A percentile compares a stretch with the other conserved stretches of the same genome.
Evolutionary conservation across 164 flowering plant genomes (phyloP).

Genomic region (Nymphaea thermarum): DNA sequence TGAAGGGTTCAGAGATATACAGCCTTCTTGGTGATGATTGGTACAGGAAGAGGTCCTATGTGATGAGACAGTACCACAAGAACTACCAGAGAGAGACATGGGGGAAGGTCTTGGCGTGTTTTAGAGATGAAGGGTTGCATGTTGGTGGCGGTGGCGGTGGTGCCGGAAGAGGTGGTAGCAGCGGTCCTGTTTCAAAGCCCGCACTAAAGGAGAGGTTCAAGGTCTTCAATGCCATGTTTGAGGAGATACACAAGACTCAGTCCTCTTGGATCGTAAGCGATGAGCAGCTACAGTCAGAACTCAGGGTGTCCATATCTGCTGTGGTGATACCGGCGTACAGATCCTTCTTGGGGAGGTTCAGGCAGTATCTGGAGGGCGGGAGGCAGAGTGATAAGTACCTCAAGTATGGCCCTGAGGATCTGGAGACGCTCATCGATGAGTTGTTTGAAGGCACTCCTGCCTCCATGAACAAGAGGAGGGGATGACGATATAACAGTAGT

Average conservation of each 20-base stretch:
- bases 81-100: conserved; percentile 79
- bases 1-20: conserved; percentile 60
- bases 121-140: conserved; percentile 52
- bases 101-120: conserved; percentile 39
- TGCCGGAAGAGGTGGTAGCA: background rate
- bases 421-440: conserved; percentile 59
- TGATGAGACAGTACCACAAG: conserved; percentile 64
- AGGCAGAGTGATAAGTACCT: conserved; percentile 67
- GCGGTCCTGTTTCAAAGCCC: conserved; percentile 50
- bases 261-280: conserved; percentile 81
- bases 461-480: conserved; percentile 46
- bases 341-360: conserved; percentile 66
- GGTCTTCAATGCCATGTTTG: conserved; percentile 54
- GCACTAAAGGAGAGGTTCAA: conserved; percentile 75
- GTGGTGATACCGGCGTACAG: conserved; percentile 85
- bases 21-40: conserved; percentile 51
- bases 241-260: conserved; percentile 76
- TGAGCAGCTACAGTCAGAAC: conserved; percentile 81
- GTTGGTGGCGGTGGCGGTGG: background rate
- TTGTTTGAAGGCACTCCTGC: conserved; percentile 64
- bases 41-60: conserved; percentile 47
- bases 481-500: conserved; percentile 1
- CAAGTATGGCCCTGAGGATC: conserved; percentile 82
- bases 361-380: conserved; percentile 46
- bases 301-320: conserved; percentile 62